Base-by-base conservation (phyloP, 192 early-diverging fungal species). In the Chytriomyces sp. region DNA sequence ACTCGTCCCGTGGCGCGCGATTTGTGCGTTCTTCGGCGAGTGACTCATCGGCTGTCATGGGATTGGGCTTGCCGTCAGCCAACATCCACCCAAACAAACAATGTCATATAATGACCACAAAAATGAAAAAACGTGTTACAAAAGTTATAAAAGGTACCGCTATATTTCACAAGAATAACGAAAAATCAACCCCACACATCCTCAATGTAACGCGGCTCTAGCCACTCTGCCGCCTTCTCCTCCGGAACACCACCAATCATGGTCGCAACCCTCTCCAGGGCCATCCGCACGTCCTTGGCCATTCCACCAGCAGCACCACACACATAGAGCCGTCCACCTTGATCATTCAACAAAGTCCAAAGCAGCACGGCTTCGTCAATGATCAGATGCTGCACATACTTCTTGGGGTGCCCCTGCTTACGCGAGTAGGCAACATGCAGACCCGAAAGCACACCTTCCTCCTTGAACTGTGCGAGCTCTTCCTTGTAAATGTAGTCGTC, bases 321-420 rank as follows among this genome's bases (percentile, higher is more conserved):
- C 17, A 77, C 58, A 52, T 66, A 77, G 25, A 74, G 4, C 0
- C 22, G 0, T 5, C 53, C 75, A 3, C 72, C 58, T 22, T 26
- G 26, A 12, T 75, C 53, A 32, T 65, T 54, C 65, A 60, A 0
- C 30, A 59, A 26, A 37, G 32, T 31, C 72, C 44, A 59, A 38
- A 77, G 33, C 61, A 73, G 39, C 31, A 56, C 65, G 5, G 52
- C 65, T 68, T 68, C 52, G 17, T 68, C 65, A 6, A 84, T 81
- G 19, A 82, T 64, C 3, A 76, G 74, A 34, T 86, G 86, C 74
- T 96, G 94, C 0, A 96, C 93, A 80, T 96, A 96, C 59, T 77
- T 85, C 14, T 39, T 79, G 7, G 49, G 57, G 37, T 83, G 77
- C 31, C 73, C 56, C 5, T 71, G 66, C 30, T 77, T 78, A 33